Conservation (phyloP, 768 basidiomycete species). For the Exsudoporus frostii region DNA sequence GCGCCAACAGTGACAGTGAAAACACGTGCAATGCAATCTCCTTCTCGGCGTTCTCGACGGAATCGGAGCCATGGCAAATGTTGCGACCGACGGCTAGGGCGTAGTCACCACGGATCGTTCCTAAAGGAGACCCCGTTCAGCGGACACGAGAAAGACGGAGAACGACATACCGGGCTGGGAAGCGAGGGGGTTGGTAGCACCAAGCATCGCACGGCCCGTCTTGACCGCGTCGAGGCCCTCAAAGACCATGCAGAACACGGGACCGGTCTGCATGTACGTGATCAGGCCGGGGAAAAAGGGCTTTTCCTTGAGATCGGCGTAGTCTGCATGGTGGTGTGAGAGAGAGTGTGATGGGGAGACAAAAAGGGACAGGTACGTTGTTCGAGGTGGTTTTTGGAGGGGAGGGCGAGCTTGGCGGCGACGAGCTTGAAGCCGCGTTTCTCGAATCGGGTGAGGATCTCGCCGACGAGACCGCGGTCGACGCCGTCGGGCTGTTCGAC, state of each 20-base stretch:
- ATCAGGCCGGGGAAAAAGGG: slow-evolving; percentile 95
- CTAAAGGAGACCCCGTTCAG: slow-evolving; percentile 35
- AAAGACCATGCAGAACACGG: slow-evolving; percentile 95
- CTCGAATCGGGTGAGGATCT: slow-evolving; percentile 96
- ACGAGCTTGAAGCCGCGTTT: slow-evolving; percentile 97
- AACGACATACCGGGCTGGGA: slow-evolving; percentile 71
- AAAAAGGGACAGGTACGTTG: slow-evolving; percentile 50
- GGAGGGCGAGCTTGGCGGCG: slow-evolving; percentile 86
- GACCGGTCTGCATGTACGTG: slow-evolving; percentile 94
- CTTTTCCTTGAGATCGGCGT: slow-evolving; percentile 92
- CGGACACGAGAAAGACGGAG: neutral
- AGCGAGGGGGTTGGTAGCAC: slow-evolving; percentile 92
- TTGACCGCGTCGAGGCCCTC: slow-evolving; percentile 92
- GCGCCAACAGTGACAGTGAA: neutral
- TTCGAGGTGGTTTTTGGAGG: slow-evolving; percentile 83
- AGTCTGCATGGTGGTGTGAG: slow-evolving; percentile 53
- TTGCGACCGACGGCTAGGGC: slow-evolving; percentile 93
- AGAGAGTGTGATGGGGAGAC: neutral
- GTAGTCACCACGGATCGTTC: slow-evolving; percentile 95
- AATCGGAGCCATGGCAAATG: slow-evolving; percentile 89
- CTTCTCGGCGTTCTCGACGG: slow-evolving; percentile 87
- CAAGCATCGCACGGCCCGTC: slow-evolving; percentile 94
- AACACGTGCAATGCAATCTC: slow-evolving; percentile 83
- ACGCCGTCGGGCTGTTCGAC: slow-evolving; percentile 91
- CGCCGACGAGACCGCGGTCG: slow-evolving; percentile 91